phyloP scores from a whole-genome alignment of 768 basidiomycete genomes.

The Psilocybe cubensis region DNA sequence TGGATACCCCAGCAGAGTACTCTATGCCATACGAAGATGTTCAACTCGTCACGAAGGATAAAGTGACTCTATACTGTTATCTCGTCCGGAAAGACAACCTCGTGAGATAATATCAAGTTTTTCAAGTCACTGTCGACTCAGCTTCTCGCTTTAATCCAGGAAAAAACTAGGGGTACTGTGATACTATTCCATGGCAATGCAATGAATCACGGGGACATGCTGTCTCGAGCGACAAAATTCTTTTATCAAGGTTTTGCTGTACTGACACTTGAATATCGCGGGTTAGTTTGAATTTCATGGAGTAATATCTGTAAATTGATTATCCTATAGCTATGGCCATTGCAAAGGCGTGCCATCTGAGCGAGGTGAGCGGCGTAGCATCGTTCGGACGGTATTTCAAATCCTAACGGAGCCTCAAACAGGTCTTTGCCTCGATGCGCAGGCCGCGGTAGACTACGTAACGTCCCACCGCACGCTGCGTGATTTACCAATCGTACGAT shows the following conservation, averaged over 20 bases:
- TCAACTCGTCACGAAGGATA: conserved; percentile 16
- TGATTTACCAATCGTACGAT: conserved; percentile 59
- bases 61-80: conserved; percentile 15
- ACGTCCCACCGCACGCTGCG: conserved; percentile 57
- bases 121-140: not conserved
- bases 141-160: not conserved
- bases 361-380: conserved; percentile 47
- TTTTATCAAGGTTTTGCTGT: conserved; percentile 81
- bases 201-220: conserved; percentile 73
- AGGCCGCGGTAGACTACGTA: conserved; percentile 76
- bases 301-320: not conserved
- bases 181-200: conserved; percentile 90
- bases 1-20: not conserved
- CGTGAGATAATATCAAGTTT: not conserved
- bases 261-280: conserved; percentile 86
- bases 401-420: not conserved
- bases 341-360: conserved; percentile 84
- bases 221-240: conserved; percentile 64
- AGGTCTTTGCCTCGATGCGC: conserved; percentile 82
- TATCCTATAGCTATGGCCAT: conserved; percentile 63
- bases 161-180: conserved; percentile 49
- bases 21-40: conserved; percentile 13
- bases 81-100: conserved; percentile 7
- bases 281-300: conserved; percentile 46
- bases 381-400: not conserved